Conservation (phyloP, 2,329 filamentous ascomycete genomes). For the Xylariaceae sp. region DNA sequence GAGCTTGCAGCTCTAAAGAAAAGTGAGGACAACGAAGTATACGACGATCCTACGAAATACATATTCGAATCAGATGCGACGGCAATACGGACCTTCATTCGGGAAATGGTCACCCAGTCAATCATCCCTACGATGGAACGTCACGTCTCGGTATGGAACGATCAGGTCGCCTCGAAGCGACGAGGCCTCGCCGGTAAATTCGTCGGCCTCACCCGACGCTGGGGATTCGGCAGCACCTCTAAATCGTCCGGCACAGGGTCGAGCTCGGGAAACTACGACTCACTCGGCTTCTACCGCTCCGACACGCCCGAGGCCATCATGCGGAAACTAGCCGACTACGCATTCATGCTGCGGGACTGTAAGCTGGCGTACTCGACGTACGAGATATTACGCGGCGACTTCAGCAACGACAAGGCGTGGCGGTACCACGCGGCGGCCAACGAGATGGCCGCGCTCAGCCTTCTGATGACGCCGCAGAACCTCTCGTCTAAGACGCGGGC, state of each 20-base stretch:
- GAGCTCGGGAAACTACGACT: conserved; percentile 63
- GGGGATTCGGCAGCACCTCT: conserved; percentile 69
- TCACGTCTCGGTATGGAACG: conserved; percentile 87
- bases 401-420: conserved; percentile 94
- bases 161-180: conserved; percentile 86
- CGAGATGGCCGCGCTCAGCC: conserved; percentile 87
- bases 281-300: conserved; percentile 73
- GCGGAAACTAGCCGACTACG: conserved; percentile 89
- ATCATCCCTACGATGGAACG: conserved; percentile 96
- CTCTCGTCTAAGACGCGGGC: conserved; percentile 69
- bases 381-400: conserved; percentile 82
- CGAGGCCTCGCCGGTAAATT: conserved; percentile 89
- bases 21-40: conserved; percentile 63
- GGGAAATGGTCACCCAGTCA: conserved; percentile 93
- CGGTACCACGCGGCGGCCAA: conserved; percentile 88
- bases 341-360: conserved; percentile 96
- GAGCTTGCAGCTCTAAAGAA: conserved; percentile 70
- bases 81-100: conserved; percentile 80
- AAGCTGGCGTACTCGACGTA: conserved; percentile 89
- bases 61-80: conserved; percentile 91
- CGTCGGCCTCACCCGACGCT: conserved; percentile 87
- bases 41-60: conserved; percentile 67
- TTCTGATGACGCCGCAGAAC: conserved; percentile 69
- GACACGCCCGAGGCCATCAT: conserved; percentile 85
- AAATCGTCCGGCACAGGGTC: conserved; percentile 53